Percentiles rank a stretch among this genome's conserved stretches.
phyloP scores from a whole-genome alignment of 345 rosid genomes.

The Euphorbia pulcherrima region DNA sequence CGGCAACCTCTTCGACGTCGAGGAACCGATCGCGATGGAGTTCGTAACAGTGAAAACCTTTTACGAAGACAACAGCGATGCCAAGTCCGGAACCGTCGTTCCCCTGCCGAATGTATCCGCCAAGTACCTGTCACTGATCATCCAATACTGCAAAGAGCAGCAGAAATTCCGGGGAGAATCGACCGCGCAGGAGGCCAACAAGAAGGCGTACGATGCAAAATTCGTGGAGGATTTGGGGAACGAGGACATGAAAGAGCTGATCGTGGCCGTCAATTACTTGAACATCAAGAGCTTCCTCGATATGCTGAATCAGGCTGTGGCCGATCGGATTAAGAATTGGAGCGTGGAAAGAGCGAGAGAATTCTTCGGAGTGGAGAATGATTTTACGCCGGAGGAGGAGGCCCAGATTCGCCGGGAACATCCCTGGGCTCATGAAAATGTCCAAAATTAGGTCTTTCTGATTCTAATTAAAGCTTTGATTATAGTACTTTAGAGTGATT shows the following conservation, averaged over 20 bases:
- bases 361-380: conserved; percentile 38
- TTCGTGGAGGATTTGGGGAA: conserved; percentile 12
- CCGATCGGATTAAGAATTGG: conserved; percentile 37
- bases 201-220: conserved; percentile 7
- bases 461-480: too few relatives aligned
- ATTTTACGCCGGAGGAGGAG: conserved; percentile 41
- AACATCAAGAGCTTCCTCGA: conserved; percentile 33
- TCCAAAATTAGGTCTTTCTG: background rate
- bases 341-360: conserved; percentile 37
- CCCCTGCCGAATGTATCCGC: conserved; percentile 33
- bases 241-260: conserved; percentile 28
- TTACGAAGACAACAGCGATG: conserved; percentile 16
- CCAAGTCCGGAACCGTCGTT: background rate
- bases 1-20: conserved; percentile 20
- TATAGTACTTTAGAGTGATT: too few relatives aligned
- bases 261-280: conserved; percentile 34
- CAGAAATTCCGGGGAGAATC: conserved; percentile 7
- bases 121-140: conserved; percentile 12
- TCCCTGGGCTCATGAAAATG: conserved; percentile 33
- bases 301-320: conserved; percentile 21
- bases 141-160: conserved; percentile 28
- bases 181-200: conserved; percentile 7
- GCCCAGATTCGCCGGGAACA: conserved; percentile 15
- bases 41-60: conserved; percentile 25
- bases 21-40: conserved; percentile 31